Conservation (phyloP, 73 alveolate genomes). For the Paramecium bursaria region DNA sequence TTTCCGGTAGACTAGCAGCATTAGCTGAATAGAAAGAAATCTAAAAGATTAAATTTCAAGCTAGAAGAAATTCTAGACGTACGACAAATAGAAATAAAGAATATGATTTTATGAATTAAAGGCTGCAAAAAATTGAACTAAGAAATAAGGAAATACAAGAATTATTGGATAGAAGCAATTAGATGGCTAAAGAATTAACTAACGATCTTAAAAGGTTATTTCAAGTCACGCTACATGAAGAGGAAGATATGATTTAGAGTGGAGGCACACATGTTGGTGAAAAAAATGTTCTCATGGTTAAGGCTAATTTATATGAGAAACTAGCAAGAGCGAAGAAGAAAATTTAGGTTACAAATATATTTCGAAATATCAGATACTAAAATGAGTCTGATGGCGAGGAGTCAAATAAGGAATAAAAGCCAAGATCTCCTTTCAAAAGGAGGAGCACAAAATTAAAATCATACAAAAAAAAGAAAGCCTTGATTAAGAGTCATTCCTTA, state of each 20-base stretch:
- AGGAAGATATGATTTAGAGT: constrained; percentile 16
- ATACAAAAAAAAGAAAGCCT: constrained; percentile 13
- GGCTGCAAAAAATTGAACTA: constrained; percentile 27
- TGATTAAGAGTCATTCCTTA: constrained; percentile 38
- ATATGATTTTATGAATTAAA: constrained; percentile 26
- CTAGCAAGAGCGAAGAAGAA: constrained; percentile 38
- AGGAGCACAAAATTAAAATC: constrained; percentile 2
- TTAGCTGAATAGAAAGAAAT: constrained; percentile 21
- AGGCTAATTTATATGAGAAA: constrained; percentile 51
- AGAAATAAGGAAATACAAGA: constrained; percentile 25
- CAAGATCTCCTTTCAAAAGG: constrained; percentile 22
- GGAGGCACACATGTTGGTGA: background rate
- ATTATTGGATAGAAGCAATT: constrained; percentile 26
- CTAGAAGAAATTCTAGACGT: constrained; percentile 19
- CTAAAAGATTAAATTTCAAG: background rate
- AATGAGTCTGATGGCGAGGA: constrained; percentile 15
- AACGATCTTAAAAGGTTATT: constrained; percentile 31
- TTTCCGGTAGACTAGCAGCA: constrained; percentile 2
- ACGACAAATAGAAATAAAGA: constrained; percentile 19
- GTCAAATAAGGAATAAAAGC: background rate
- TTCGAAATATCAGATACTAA: constrained; percentile 5
- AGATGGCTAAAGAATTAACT: constrained; percentile 43
- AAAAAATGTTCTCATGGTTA: constrained; percentile 34
- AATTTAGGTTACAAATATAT: constrained; percentile 34
- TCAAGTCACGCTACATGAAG: constrained; percentile 31